Evolutionary conservation across 1,139 yeast genomes (phyloP), one percentile per base, ranked within the genome.

Genomic region (Saccharomycopsis hybrid): DNA sequence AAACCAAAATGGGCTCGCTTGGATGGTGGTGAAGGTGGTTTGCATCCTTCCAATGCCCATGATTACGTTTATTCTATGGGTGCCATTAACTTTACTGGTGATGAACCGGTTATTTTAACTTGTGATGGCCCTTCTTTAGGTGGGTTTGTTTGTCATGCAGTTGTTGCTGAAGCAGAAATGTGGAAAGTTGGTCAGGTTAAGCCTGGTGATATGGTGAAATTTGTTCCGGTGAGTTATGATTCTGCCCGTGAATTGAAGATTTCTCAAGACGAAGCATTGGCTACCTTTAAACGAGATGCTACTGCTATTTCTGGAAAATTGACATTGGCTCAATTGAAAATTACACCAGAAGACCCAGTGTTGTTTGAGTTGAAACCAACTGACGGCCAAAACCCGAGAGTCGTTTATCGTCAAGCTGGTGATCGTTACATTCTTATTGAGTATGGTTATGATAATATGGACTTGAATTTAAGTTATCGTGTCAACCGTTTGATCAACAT

Each of bases 21-120:
- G n/a, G 96, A 89, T 66, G 98, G 97, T 68, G 98, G 97, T 52
- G 96, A 89, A 63, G 97, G 95, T 54, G 98, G 98, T 53, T 73
- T 90, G 63, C 98, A 92, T 70, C 98, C 98, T 50, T 89, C 97
- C 18, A 92, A 92, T 68, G 92, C 96, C 45, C 97, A 90, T 64
- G 98, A 92, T 70, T 92, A 92, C 64, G 97, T 90, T 48, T 92
- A 92, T 66, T 87, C 97, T 1, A 72, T 90, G 55, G 97, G 98
- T 61, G 97, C 97, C 37, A 83, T 92, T 65, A 92, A 92, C 67
- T 92, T 92, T 64, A 90, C 97, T 32, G 98, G 98, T 67, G 97
- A 92, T 67, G 97, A 90, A 66, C 97, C 97, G 2, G 98, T 92
- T 36, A 88, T 92, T 58, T 76, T 92, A 66, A 87, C 97, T 7